Percentiles rank a stretch among this genome's conserved stretches.
Evolutionary conservation across 2,329 filamentous ascomycete species (phyloP).

Genomic region (Aspergillus chevalieri): DNA sequence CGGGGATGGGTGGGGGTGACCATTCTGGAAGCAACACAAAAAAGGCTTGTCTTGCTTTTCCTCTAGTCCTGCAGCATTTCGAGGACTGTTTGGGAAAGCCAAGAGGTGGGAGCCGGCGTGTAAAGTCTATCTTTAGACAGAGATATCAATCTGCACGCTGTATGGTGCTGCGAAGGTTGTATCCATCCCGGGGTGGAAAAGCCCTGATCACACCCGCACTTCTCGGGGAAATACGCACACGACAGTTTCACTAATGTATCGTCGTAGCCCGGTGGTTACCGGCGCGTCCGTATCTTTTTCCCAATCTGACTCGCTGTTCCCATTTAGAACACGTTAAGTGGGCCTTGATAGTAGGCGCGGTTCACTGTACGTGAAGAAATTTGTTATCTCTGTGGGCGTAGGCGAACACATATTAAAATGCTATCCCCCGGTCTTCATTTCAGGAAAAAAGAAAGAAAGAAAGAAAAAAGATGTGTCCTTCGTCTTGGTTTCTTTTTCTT

Average conservation of each 20-base stretch:
- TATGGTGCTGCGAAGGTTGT: neutral
- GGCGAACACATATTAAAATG: constrained; percentile 5
- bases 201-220: neutral
- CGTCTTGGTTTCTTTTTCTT: constrained; percentile 6
- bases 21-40: too few species aligned
- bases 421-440: constrained; percentile 2
- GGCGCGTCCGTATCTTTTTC: constrained; percentile 2
- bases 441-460: constrained; percentile 13
- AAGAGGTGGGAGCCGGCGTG: too few species aligned
- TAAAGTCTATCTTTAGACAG: too few species aligned
- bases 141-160: neutral
- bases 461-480: constrained; percentile 16
- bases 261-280: neutral
- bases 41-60: too few species aligned
- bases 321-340: constrained; percentile 7
- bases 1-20: too few species aligned
- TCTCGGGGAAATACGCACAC: neutral
- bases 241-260: neutral
- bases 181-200: neutral
- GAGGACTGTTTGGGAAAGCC: too few species aligned
- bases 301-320: constrained; percentile 2
- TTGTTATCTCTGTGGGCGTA: constrained; percentile 3
- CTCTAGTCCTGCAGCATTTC: too few species aligned
- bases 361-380: constrained; percentile 3
- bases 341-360: constrained; percentile 1